phyloP scores from a whole-genome alignment of 1,284 basidiomycete genomes.

The Ceratobasidium sp. region DNA sequence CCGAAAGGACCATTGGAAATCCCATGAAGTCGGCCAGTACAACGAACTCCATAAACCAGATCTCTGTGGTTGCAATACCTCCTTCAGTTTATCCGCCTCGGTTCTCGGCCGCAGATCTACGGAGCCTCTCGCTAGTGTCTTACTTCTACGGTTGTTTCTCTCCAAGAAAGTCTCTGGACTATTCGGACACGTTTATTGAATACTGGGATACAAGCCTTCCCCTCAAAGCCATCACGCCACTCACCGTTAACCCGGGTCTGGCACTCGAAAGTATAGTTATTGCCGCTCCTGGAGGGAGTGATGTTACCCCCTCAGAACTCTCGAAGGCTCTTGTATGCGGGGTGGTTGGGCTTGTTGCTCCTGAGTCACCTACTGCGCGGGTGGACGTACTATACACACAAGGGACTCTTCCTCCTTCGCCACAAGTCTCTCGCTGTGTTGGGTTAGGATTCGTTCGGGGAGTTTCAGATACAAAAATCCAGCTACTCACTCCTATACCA shows the following conservation, averaged over 20 bases:
- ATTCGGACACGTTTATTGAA: conserved; percentile 40
- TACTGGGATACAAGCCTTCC: conserved; percentile 80
- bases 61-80: conserved; percentile 19
- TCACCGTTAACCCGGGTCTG: conserved; percentile 70
- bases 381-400: conserved; percentile 71
- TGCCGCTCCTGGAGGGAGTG: conserved; percentile 79
- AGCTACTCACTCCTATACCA: conserved; percentile 83
- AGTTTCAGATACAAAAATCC: conserved; percentile 65
- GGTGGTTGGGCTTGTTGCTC: conserved; percentile 79
- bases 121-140: conserved; percentile 79
- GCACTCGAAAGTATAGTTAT: conserved; percentile 76
- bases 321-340: conserved; percentile 82
- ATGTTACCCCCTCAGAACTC: conserved; percentile 77
- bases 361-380: conserved; percentile 55
- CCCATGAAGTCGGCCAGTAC: background rate
- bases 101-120: conserved; percentile 78
- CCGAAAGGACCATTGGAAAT: background rate
- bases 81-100: conserved; percentile 49
- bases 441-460: conserved; percentile 83
- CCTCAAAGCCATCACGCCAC: conserved; percentile 77
- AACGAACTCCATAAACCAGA: background rate
- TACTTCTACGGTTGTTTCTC: conserved; percentile 81
- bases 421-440: conserved; percentile 70
- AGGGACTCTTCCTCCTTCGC: conserved; percentile 67
- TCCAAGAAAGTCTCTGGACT: conserved; percentile 55